Conservation (phyloP, 768 basidiomycete genomes). For the Phlebiopsis gigantea region DNA sequence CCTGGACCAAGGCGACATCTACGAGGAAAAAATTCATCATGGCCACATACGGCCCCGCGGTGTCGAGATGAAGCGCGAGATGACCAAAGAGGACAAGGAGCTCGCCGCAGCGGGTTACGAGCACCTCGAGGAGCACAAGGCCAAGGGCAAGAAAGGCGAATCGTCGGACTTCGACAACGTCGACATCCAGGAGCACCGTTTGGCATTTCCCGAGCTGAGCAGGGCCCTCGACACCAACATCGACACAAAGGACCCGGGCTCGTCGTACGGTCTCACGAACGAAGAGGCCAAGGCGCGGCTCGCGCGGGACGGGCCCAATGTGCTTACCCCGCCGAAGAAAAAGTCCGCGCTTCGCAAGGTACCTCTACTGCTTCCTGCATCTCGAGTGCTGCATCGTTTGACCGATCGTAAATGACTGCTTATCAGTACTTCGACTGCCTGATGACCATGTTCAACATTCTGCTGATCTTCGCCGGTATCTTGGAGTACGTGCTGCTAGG, state of each 20-base stretch:
- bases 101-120: slow-evolving; percentile 68
- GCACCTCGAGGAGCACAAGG: slow-evolving; percentile 39
- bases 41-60: slow-evolving; percentile 40
- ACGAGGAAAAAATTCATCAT: slow-evolving; percentile 24
- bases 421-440: slow-evolving; percentile 59
- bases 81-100: slow-evolving; percentile 64
- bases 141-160: slow-evolving; percentile 25
- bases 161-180: slow-evolving; percentile 33
- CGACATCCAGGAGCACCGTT: slow-evolving; percentile 54
- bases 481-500: slow-evolving; percentile 63
- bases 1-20: slow-evolving; percentile 26
- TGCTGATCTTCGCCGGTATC: slow-evolving; percentile 60
- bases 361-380: slow-evolving; percentile 3
- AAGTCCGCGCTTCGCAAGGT: slow-evolving; percentile 64
- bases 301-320: slow-evolving; percentile 52
- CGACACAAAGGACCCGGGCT: slow-evolving; percentile 45
- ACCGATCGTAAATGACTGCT: slow-evolving; percentile 13
- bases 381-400: neutral
- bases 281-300: slow-evolving; percentile 51
- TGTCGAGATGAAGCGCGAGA: slow-evolving; percentile 53
- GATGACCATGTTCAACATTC: slow-evolving; percentile 57
- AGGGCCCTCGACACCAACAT: slow-evolving; percentile 43
- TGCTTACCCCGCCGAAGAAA: slow-evolving; percentile 63
- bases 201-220: slow-evolving; percentile 37
- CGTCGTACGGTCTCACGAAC: slow-evolving; percentile 44